Evolutionary conservation across 2,329 filamentous ascomycete species (phyloP).

Genomic region (Sporothrix globosa): DNA sequence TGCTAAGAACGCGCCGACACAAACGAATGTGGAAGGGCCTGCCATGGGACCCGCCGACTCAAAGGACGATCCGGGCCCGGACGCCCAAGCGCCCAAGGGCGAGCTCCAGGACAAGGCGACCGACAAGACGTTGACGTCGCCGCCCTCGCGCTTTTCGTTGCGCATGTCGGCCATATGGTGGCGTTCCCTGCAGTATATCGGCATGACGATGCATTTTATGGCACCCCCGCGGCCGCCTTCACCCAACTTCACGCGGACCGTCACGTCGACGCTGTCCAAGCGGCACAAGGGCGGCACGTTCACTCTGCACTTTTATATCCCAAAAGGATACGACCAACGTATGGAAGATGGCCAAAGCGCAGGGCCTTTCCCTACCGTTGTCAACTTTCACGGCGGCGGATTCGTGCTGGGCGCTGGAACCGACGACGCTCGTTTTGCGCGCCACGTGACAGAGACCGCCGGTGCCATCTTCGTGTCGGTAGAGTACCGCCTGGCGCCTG

Average conservation of each 20-base stretch:
- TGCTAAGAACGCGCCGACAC: constrained; percentile 2
- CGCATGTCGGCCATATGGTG: constrained; percentile 66
- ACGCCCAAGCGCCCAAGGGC: constrained; percentile 24
- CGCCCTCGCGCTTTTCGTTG: constrained; percentile 60
- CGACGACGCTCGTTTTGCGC: constrained; percentile 65
- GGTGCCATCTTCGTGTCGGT: constrained; percentile 65
- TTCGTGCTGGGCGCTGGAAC: constrained; percentile 66
- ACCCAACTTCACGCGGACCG: constrained; percentile 61
- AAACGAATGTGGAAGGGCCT: constrained; percentile 35
- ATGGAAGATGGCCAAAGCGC: constrained; percentile 17
- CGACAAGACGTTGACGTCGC: constrained; percentile 30
- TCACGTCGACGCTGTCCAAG: constrained; percentile 51
- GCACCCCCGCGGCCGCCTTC: constrained; percentile 62
- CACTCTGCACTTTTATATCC: constrained; percentile 50
- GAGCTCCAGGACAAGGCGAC: constrained; percentile 2
- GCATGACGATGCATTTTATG: constrained; percentile 68
- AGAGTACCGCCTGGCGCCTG: constrained; percentile 69
- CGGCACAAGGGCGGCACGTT: constrained; percentile 42
- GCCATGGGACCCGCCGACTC: constrained; percentile 36
- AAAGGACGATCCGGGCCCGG: constrained; percentile 28
- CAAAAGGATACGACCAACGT: constrained; percentile 42
- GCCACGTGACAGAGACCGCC: constrained; percentile 51
- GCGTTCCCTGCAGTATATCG: constrained; percentile 68
- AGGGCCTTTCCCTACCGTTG: constrained; percentile 54
- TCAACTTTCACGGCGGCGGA: constrained; percentile 70